phyloP scores from a whole-genome alignment of 306 rosid genomes.

The Castanea sativa region DNA sequence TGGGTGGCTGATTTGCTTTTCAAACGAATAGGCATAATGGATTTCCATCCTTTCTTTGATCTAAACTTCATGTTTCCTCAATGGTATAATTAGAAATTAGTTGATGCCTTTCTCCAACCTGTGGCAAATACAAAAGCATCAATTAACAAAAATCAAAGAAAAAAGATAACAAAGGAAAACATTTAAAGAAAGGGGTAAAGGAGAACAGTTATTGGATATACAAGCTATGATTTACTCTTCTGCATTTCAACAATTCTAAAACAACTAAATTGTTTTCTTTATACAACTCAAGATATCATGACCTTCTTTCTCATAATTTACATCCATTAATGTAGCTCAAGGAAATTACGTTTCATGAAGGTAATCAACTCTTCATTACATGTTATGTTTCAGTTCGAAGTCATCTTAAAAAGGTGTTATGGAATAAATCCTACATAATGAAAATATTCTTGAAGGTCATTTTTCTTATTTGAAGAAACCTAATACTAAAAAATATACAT shows the following conservation, averaged over 20 bases:
- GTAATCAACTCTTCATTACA: neutral
- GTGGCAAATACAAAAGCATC: slow-evolving; percentile 5
- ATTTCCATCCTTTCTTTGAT: slow-evolving; percentile 78
- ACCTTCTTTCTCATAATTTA: neutral
- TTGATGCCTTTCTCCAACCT: slow-evolving; percentile 38
- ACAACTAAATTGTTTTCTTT: neutral
- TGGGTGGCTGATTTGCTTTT: slow-evolving; percentile 70
- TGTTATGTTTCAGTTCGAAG: neutral
- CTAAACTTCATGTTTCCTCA: slow-evolving; percentile 65
- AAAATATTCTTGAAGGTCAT: neutral
- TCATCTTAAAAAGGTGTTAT: neutral
- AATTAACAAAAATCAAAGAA: neutral
- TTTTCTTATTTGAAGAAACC: neutral
- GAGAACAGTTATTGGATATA: neutral
- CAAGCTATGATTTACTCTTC: neutral
- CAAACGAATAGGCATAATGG: slow-evolving; percentile 61
- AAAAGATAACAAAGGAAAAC: neutral
- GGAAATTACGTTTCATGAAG: neutral
- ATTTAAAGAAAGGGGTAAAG: neutral
- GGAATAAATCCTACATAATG: neutral
- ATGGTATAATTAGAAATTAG: slow-evolving; percentile 18
- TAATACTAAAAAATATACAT: neutral
- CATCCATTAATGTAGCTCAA: neutral
- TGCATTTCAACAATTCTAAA: neutral
- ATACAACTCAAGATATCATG: neutral